These are phyloP conservation scores for Blastobotrys buckinghamii DNA, from an alignment of 1,139 yeast species.

Conservation along the genomic window DNA sequence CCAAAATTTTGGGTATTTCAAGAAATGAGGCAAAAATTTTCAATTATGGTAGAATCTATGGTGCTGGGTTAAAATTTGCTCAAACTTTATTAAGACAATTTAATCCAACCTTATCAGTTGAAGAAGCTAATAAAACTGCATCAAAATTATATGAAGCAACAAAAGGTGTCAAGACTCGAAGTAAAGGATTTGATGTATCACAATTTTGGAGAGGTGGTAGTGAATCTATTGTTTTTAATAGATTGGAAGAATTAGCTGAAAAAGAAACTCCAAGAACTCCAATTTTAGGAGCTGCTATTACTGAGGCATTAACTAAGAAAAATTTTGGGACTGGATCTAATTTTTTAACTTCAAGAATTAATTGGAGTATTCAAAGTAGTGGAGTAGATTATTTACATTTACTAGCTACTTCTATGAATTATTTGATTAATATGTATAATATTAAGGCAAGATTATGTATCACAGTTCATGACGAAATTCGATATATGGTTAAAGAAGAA, in stretches of 20 bases:
- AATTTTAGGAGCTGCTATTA: constrained; percentile 87
- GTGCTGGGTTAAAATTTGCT: constrained; percentile 94
- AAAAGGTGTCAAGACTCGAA: constrained; percentile 55
- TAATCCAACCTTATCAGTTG: constrained; percentile 63
- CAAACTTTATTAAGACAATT: constrained; percentile 74
- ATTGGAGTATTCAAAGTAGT: constrained; percentile 97
- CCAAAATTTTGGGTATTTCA: constrained; percentile 79
- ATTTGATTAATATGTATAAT: constrained; percentile 55
- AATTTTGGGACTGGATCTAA: constrained; percentile 51
- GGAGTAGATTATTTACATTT: constrained; percentile 95
- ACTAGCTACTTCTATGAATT: constrained; percentile 81
- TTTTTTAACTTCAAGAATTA: constrained; percentile 83
- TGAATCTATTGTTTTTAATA: constrained; percentile 86
- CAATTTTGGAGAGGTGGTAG: constrained; percentile 85
- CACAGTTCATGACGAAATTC: constrained; percentile 92
- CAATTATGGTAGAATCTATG: constrained; percentile 95
- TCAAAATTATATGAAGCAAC: constrained; percentile 67
- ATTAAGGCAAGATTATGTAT: constrained; percentile 76
- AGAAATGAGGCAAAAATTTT: constrained; percentile 92
- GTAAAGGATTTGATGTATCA: constrained; percentile 33
- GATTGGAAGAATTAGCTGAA: constrained; percentile 80
- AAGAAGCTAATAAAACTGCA: constrained; percentile 65
- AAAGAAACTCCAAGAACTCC: constrained; percentile 85
- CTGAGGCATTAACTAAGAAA: constrained; percentile 66
- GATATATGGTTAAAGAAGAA: constrained; percentile 69